Percentiles rank a stretch among this genome's conserved stretches.
phyloP scores from a whole-genome alignment of 2,329 filamentous ascomycete genomes.

The Calycina herbarum region DNA sequence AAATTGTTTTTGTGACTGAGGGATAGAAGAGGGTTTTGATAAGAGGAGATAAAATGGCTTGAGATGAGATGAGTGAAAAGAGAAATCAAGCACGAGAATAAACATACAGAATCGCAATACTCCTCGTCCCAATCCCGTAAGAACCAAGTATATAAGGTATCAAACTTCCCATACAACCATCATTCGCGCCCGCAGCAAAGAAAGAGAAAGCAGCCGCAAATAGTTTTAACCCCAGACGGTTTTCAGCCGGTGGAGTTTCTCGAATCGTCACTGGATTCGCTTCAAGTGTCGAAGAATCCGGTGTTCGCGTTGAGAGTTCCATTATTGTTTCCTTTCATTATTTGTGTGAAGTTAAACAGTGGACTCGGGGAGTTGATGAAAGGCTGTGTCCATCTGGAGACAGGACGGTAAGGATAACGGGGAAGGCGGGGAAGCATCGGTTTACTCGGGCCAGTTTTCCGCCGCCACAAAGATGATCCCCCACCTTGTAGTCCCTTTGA shows the following conservation, averaged over 20 bases:
- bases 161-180: constrained; percentile 62
- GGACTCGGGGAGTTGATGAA: background rate
- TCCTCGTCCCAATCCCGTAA: constrained; percentile 52
- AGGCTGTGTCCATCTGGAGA: background rate
- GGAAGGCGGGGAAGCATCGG: background rate
- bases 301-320: background rate
- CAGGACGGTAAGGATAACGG: background rate
- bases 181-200: constrained; percentile 65
- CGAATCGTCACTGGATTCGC: background rate
- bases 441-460: background rate
- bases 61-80: background rate
- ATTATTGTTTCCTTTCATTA: background rate
- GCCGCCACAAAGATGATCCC: background rate
- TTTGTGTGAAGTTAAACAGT: background rate
- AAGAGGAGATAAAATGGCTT: background rate
- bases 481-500: too few relatives aligned
- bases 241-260: background rate
- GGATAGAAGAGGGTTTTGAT: background rate
- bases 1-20: background rate
- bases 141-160: constrained; percentile 62
- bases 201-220: constrained; percentile 59
- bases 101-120: background rate
- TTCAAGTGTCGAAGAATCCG: background rate
- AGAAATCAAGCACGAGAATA: background rate
- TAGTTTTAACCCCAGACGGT: constrained; percentile 44